These are phyloP conservation scores for Cryphonectria parasitica DNA, from an alignment of 2,329 filamentous ascomycete genomes.

Conservation along the genomic window DNA sequence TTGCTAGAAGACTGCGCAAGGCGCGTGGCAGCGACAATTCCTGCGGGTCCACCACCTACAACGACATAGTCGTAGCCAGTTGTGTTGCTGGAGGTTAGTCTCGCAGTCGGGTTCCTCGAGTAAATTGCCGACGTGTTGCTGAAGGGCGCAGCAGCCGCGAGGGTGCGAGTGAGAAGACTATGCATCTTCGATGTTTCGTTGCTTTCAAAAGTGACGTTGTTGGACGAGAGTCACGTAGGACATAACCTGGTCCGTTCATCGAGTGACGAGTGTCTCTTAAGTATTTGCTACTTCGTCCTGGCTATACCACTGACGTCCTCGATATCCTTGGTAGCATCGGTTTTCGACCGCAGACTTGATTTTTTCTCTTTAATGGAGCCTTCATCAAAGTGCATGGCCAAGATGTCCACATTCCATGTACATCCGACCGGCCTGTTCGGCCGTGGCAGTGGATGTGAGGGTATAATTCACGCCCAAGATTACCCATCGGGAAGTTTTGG, in stretches of 20 bases:
- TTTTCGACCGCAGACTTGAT: background rate
- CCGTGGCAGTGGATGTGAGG: background rate
- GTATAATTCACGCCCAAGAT: background rate
- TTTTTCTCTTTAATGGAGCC: conserved; percentile 2
- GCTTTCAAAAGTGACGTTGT: background rate
- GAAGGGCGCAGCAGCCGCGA: conserved; percentile 7
- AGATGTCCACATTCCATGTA: conserved; percentile 1
- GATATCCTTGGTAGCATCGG: background rate
- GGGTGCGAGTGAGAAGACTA: background rate
- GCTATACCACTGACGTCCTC: background rate
- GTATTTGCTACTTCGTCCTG: background rate
- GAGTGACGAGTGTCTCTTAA: background rate
- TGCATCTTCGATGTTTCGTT: background rate
- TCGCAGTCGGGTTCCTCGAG: background rate
- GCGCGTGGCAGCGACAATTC: conserved; percentile 42
- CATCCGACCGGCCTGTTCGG: background rate
- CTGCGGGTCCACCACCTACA: conserved; percentile 43
- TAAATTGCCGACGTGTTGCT: background rate
- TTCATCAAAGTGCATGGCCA: background rate
- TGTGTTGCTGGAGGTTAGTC: conserved; percentile 30
- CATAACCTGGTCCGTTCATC: background rate
- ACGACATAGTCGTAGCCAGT: conserved; percentile 46
- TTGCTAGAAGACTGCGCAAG: conserved; percentile 39
- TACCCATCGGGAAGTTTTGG: background rate
- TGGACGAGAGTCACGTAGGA: background rate